phyloP scores from a whole-genome alignment of 345 rosid species.

The Hypericum perforatum region DNA sequence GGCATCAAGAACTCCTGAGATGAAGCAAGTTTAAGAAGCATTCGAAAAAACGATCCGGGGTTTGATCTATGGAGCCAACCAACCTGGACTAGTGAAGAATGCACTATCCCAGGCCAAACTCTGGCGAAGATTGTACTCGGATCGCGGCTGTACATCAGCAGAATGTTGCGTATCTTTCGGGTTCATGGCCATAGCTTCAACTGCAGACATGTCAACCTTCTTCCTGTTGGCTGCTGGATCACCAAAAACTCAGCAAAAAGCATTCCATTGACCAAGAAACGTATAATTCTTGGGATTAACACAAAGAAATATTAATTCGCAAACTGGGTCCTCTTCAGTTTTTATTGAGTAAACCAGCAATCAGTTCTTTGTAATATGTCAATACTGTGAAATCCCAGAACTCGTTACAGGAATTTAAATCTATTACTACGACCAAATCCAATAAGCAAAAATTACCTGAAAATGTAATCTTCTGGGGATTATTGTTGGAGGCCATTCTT shows the following conservation, averaged over 20 bases:
- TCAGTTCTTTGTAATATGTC: too few species aligned
- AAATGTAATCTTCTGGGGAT: too few species aligned
- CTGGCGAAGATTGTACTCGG: slow-evolving; percentile 27
- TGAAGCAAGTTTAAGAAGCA: neutral
- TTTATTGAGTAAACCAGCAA: too few species aligned
- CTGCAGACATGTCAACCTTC: slow-evolving; percentile 14
- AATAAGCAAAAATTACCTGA: too few species aligned
- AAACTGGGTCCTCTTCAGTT: too few species aligned
- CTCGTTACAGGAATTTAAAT: too few species aligned
- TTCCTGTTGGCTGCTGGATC: slow-evolving; percentile 7
- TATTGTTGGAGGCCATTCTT: too few species aligned
- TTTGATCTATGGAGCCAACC: neutral
- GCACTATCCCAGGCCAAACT: slow-evolving; percentile 76
- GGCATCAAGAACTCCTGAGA: slow-evolving; percentile 47
- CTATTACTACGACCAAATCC: too few species aligned
- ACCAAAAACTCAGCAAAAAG: neutral
- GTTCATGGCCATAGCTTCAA: neutral
- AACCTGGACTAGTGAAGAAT: slow-evolving; percentile 58
- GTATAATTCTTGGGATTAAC: too few species aligned
- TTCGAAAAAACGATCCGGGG: neutral
- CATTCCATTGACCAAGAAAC: neutral
- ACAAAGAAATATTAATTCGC: too few species aligned
- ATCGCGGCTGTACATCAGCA: neutral
- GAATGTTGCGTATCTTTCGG: neutral
- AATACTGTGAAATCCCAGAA: too few species aligned